These are phyloP conservation scores for Paramecium tetraurelia DNA, from an alignment of 73 alveolate genomes.

Conservation along the genomic window DNA sequence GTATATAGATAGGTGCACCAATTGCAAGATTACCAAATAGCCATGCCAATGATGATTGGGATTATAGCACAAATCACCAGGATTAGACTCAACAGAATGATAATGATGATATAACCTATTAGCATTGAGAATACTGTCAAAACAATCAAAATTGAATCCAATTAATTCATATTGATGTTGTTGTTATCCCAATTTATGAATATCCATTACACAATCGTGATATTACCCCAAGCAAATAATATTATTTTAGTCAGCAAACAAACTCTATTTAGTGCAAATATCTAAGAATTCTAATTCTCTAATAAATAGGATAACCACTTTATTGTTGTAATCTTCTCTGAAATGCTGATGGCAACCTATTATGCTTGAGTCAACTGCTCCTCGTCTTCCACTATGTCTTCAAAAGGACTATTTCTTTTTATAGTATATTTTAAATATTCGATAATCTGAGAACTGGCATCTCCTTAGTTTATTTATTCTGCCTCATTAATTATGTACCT, in stretches of 20 bases:
- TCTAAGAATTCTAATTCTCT: background rate
- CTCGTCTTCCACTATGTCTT: background rate
- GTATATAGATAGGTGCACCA: background rate
- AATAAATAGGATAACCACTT: background rate
- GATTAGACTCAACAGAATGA: background rate
- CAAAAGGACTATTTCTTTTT: background rate
- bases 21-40: background rate
- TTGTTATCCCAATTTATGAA: background rate
- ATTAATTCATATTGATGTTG: background rate
- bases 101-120: background rate
- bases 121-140: background rate
- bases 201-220: background rate
- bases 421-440: constrained; percentile 6
- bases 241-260: background rate
- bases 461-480: background rate
- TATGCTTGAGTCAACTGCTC: background rate
- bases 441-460: background rate
- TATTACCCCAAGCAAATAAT: background rate
- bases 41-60: background rate
- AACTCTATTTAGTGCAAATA: background rate
- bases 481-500: background rate
- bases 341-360: background rate
- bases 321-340: background rate
- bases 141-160: background rate
- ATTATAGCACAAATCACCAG: background rate